phyloP scores from a whole-genome alignment of 345 rosid species.

The Ceriops tagal region DNA sequence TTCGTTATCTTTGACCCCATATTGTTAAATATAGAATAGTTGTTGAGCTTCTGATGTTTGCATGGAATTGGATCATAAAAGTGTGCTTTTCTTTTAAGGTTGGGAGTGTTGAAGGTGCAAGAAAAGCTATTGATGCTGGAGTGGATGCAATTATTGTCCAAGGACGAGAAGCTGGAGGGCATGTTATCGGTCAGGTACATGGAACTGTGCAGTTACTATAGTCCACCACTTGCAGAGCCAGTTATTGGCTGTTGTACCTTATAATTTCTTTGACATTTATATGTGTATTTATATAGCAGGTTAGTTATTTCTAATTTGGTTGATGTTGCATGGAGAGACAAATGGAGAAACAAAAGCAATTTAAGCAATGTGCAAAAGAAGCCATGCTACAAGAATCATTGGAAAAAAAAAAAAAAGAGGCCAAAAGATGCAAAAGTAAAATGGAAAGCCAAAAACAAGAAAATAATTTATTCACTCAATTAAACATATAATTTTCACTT shows the following conservation, averaged over 20 bases:
- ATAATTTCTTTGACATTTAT: not conserved
- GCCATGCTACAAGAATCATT: too few species aligned
- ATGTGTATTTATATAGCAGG: too few species aligned
- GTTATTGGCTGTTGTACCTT: not conserved
- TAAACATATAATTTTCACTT: too few species aligned
- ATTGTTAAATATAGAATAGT: not conserved
- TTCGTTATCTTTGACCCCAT: not conserved
- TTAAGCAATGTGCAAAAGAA: too few species aligned
- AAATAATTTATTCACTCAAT: too few species aligned
- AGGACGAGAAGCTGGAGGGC: constrained; percentile 91
- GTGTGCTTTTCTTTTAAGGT: constrained; percentile 37
- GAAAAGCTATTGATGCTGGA: constrained; percentile 50
- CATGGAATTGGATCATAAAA: not conserved
- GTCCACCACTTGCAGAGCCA: not conserved
- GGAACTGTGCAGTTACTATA: not conserved
- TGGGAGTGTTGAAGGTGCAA: constrained; percentile 67
- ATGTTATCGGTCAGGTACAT: constrained; percentile 75
- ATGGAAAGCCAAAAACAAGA: too few species aligned
- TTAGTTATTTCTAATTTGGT: too few species aligned
- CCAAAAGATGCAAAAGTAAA: too few species aligned
- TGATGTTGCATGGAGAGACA: too few species aligned
- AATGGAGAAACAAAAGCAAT: too few species aligned
- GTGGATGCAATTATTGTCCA: constrained; percentile 87
- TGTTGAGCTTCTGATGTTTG: not conserved
- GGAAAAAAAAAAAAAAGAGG: too few species aligned